Percentiles rank a stretch among this genome's conserved stretches.
These are phyloP conservation scores for Cutaneotrichosporon mucoides DNA, from an alignment of 1,284 basidiomycete species.

Conservation along the genomic window DNA sequence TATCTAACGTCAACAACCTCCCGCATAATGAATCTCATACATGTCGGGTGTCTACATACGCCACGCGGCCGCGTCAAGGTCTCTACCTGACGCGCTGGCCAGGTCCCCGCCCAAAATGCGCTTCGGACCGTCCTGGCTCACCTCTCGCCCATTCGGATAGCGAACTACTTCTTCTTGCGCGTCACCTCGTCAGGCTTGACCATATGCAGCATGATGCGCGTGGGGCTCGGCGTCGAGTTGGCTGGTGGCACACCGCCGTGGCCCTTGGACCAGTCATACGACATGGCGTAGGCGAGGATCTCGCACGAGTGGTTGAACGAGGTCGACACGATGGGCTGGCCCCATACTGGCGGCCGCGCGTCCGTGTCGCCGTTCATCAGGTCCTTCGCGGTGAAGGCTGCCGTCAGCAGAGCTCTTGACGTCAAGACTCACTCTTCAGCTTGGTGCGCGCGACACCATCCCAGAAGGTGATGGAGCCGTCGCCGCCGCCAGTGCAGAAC, in stretches of 20 bases:
- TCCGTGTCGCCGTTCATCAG: slow-evolving; percentile 64
- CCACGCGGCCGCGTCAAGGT: no score
- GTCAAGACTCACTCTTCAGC: slow-evolving; percentile 65
- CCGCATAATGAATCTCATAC: slow-evolving; percentile 1
- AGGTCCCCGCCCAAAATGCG: no score
- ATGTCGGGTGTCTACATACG: slow-evolving; percentile 1
- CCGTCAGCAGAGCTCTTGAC: background rate
- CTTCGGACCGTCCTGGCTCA: background rate
- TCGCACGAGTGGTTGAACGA: slow-evolving; percentile 78
- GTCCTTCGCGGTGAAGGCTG: slow-evolving; percentile 50
- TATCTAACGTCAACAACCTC: no score
- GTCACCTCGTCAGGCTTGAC: slow-evolving; percentile 86
- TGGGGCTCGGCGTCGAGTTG: slow-evolving; percentile 42
- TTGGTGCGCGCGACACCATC: slow-evolving; percentile 67
- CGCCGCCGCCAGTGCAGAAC: slow-evolving; percentile 81
- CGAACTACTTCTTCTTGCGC: slow-evolving; percentile 39
- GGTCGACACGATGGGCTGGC: slow-evolving; percentile 54
- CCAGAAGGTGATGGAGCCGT: slow-evolving; percentile 45
- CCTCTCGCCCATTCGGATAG: background rate
- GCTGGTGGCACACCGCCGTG: slow-evolving; percentile 78
- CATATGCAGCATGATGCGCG: slow-evolving; percentile 80
- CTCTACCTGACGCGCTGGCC: no score
- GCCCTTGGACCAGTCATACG: slow-evolving; percentile 88
- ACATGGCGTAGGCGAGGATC: slow-evolving; percentile 85
- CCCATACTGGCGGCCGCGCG: slow-evolving; percentile 56